Evolutionary conservation across 179 eudicot species (phyloP).

Genomic region (Dionaea muscipula): DNA sequence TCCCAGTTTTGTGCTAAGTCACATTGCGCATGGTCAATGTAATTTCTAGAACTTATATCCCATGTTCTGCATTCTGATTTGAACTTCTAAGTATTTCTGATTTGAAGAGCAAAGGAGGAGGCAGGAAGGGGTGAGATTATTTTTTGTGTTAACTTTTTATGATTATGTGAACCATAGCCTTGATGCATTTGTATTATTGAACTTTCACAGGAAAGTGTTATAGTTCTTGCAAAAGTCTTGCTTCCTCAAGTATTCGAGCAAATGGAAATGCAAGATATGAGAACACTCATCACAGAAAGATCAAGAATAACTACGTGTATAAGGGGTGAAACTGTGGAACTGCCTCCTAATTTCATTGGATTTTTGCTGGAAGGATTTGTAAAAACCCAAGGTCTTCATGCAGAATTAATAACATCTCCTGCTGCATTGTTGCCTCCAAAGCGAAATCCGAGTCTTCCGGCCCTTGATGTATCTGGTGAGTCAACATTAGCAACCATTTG

Average conservation of each 20-base stretch:
- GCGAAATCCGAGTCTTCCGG: conserved; percentile 29
- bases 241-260: conserved; percentile 69
- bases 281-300: conserved; percentile 65
- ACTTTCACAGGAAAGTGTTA: conserved; percentile 64
- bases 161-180: too few relatives aligned
- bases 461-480: conserved; percentile 50
- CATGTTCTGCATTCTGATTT: too few relatives aligned
- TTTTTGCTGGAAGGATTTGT: conserved; percentile 71
- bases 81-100: too few relatives aligned
- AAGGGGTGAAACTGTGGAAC: conserved; percentile 71
- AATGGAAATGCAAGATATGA: conserved; percentile 67
- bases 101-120: too few relatives aligned
- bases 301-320: conserved; percentile 46
- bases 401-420: conserved; percentile 58
- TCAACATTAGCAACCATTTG: background rate
- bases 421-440: conserved; percentile 44
- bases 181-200: background rate
- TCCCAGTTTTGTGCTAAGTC: too few relatives aligned
- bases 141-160: too few relatives aligned
- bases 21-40: too few relatives aligned
- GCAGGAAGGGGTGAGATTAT: too few relatives aligned
- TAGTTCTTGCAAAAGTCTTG: conserved; percentile 56
- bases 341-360: conserved; percentile 52
- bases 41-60: too few relatives aligned
- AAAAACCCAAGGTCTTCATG: conserved; percentile 32